phyloP scores from a whole-genome alignment of 2,329 filamentous ascomycete species.

The Orbilia oligospora region DNA sequence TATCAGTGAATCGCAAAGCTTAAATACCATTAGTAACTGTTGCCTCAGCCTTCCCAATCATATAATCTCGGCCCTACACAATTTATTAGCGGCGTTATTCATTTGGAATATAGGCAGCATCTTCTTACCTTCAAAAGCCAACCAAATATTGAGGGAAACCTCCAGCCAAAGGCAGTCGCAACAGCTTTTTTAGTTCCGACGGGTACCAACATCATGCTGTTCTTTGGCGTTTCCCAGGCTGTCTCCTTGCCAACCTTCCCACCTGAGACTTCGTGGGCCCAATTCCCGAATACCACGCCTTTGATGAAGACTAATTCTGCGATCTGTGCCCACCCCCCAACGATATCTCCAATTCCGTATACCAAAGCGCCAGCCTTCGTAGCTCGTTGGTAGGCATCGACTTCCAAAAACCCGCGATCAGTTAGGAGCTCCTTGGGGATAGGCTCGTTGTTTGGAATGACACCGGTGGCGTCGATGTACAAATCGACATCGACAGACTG shows the following conservation, averaged over 20 bases:
- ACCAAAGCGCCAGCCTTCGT: constrained; percentile 48
- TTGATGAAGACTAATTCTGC: constrained; percentile 52
- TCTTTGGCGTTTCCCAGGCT: constrained; percentile 34
- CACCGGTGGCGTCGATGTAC: constrained; percentile 55
- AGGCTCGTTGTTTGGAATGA: constrained; percentile 52
- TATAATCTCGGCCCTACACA: constrained; percentile 43
- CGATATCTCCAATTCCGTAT: constrained; percentile 56
- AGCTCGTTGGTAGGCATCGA: constrained; percentile 48
- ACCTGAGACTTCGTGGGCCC: constrained; percentile 51
- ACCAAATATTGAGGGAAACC: constrained; percentile 46
- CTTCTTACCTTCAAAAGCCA: constrained; percentile 53
- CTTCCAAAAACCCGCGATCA: constrained; percentile 51
- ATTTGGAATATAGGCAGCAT: neutral
- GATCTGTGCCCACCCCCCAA: constrained; percentile 53
- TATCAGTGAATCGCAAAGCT: neutral
- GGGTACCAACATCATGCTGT: constrained; percentile 58
- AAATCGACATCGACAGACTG: constrained; percentile 55
- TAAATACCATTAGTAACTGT: constrained; percentile 32
- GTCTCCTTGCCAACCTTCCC: constrained; percentile 55
- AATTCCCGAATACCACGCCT: constrained; percentile 37
- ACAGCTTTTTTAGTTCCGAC: constrained; percentile 53
- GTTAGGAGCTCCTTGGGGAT: constrained; percentile 49
- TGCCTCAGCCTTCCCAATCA: constrained; percentile 39
- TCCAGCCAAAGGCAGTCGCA: constrained; percentile 54
- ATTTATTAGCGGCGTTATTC: neutral